These are phyloP conservation scores for Mucor circinelloides DNA, from an alignment of 371 early-diverging fungal species.

Conservation along the genomic window DNA sequence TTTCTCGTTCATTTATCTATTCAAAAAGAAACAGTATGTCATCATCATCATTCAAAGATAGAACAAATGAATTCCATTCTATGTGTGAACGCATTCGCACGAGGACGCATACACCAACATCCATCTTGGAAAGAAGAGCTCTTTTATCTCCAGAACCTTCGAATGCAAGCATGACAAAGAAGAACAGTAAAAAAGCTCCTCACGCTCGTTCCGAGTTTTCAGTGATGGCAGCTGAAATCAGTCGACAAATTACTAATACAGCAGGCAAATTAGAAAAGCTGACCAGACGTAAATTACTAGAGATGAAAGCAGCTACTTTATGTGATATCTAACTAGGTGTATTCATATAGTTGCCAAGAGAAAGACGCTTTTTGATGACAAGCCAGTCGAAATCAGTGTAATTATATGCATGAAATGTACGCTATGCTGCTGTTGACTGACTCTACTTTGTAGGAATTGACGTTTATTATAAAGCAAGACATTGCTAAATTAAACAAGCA, in stretches of 20 bases:
- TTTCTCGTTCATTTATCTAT: neutral
- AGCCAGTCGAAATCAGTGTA: constrained; percentile 75
- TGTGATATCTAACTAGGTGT: neutral
- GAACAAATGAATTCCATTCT: constrained; percentile 55
- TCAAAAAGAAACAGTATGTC: neutral
- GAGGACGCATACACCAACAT: constrained; percentile 30
- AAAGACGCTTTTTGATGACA: constrained; percentile 75
- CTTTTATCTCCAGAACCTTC: constrained; percentile 28
- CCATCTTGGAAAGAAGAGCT: constrained; percentile 40
- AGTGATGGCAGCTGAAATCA: constrained; percentile 65
- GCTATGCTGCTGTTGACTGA: neutral
- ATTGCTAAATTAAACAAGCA: constrained; percentile 91
- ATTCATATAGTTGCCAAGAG: constrained; percentile 67
- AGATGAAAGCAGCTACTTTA: neutral
- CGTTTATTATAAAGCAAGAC: constrained; percentile 93
- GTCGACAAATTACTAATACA: constrained; percentile 62
- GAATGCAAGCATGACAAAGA: constrained; percentile 9
- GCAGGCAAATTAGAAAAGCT: constrained; percentile 71
- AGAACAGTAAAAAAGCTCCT: constrained; percentile 10
- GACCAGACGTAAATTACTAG: constrained; percentile 53
- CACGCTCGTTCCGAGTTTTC: constrained; percentile 59
- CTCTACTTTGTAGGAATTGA: constrained; percentile 72
- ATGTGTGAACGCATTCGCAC: constrained; percentile 49
- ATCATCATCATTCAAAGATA: constrained; percentile 44
- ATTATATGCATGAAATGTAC: neutral